Evolutionary conservation across 352 stramenopile species (phyloP).

Genomic region (Globisporangium polare): DNA sequence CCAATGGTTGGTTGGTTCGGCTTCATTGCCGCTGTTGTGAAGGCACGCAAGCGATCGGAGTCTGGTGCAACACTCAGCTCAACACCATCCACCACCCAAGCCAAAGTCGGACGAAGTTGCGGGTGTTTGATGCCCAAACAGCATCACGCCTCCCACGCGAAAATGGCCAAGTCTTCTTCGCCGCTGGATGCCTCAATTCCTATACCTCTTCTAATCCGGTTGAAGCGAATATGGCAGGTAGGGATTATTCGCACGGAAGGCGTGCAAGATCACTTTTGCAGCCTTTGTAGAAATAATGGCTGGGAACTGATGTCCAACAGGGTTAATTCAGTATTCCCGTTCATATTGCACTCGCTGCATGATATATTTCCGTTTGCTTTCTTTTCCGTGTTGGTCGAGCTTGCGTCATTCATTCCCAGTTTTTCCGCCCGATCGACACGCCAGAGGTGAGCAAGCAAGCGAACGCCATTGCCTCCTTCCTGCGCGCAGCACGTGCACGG

Average conservation of each 20-base stretch:
- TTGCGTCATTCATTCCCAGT: slow-evolving; percentile 13
- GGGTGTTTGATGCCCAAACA: neutral
- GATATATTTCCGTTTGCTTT: neutral
- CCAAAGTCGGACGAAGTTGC: too few species aligned
- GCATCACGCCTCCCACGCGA: too few species aligned
- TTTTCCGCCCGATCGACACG: neutral
- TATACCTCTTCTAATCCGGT: neutral
- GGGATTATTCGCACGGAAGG: too few species aligned
- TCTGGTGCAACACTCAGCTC: neutral
- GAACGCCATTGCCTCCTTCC: neutral
- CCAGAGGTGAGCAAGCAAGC: too few species aligned
- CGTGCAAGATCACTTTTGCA: too few species aligned
- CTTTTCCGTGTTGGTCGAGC: neutral
- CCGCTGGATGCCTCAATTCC: too few species aligned
- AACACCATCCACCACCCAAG: neutral
- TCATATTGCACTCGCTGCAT: neutral
- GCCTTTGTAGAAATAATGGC: too few species aligned
- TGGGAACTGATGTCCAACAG: too few species aligned
- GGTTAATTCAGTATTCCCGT: neutral
- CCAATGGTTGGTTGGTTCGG: neutral
- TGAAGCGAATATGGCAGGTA: neutral
- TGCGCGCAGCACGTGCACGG: too few species aligned
- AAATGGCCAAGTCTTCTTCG: too few species aligned
- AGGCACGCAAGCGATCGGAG: neutral
- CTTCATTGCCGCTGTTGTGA: neutral